Base-by-base conservation (phyloP, 2,329 filamentous ascomycete genomes). In the Alternaria sp. region DNA sequence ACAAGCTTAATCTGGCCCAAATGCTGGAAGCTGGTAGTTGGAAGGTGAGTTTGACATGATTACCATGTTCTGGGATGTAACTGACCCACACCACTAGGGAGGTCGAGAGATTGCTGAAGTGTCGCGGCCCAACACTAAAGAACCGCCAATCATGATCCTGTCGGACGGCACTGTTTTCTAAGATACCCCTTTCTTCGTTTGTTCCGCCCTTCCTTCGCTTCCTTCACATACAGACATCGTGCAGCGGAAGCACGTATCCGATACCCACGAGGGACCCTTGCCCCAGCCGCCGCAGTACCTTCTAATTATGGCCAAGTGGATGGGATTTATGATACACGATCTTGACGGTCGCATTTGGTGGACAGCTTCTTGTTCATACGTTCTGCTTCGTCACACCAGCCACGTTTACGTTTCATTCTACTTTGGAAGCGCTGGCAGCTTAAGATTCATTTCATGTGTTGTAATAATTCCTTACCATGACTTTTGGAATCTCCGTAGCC, bases 81-180 rank as follows among this genome's bases (percentile, higher is more conserved):
- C 30, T 63, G 57, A 52, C 51, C 36, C 66, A 66, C 70, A 61
- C 62, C 60, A 62, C 58, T 68, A 89, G 94, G 95, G 95, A 73
- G 96, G 96, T 63, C 90, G 96, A 76, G 96, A 98, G 82, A 91
- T 98, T 78, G 96, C 96, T 67, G 95, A 97, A 83, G 93, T 97
- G 68, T 95, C 93, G 71, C 87, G 96, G 71, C 96, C 96, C 21
- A 98, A 97, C 75, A 98, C 96, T 56, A 97, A 96, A 82, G 93
- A 97, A 79, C 93, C 95, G 30, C 96, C 96, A 5, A 98, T 99
- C 76, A 90, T 97, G 82, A 97, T 98, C 73, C 87, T 97, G 70
- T 97, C 93, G 69, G 96, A 99, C 79, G 96, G 96, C 66, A 98
- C 96, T 23, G 93, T 99, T 69, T 98, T 99, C 79, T 97, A 89